Evolutionary conservation across 192 early-diverging fungal species (phyloP).

Genomic region (Funneliformis mosseae): DNA sequence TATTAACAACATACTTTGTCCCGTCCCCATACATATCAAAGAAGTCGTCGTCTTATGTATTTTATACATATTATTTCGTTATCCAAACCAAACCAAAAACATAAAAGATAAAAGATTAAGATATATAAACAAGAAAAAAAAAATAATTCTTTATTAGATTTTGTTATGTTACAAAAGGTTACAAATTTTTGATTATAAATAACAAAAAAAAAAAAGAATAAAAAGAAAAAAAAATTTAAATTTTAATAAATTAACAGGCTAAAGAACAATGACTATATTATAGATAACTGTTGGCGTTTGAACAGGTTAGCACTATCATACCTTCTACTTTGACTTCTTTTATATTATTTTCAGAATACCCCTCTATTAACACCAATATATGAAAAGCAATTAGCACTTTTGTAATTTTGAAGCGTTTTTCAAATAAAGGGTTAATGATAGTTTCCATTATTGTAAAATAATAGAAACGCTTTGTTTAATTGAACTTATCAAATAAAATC

Average conservation of each 20-base stretch:
- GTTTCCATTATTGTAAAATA: no score
- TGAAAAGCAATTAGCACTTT: neutral
- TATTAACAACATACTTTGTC: neutral
- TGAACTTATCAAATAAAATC: neutral
- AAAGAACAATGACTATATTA: neutral
- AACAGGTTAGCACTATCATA: neutral
- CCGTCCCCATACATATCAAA: conserved; percentile 29
- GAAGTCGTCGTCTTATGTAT: conserved; percentile 24
- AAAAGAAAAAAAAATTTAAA: neutral
- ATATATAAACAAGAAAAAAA: neutral
- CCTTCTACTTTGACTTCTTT: neutral
- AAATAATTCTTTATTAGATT: neutral
- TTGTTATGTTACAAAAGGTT: neutral
- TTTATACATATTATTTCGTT: neutral
- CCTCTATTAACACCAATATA: neutral
- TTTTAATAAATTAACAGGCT: neutral
- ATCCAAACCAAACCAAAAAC: neutral
- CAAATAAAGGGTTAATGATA: neutral
- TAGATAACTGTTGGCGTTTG: neutral
- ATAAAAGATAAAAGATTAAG: neutral
- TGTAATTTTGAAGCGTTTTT: neutral
- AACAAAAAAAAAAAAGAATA: neutral
- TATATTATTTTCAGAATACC: neutral
- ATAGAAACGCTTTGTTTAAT: neutral
- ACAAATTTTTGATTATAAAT: neutral